Percentiles rank a stretch among this genome's conserved stretches.
These are phyloP conservation scores for Recurvomyces mirabilis DNA, from an alignment of 495 filamentous ascomycete genomes.

Conservation along the genomic window DNA sequence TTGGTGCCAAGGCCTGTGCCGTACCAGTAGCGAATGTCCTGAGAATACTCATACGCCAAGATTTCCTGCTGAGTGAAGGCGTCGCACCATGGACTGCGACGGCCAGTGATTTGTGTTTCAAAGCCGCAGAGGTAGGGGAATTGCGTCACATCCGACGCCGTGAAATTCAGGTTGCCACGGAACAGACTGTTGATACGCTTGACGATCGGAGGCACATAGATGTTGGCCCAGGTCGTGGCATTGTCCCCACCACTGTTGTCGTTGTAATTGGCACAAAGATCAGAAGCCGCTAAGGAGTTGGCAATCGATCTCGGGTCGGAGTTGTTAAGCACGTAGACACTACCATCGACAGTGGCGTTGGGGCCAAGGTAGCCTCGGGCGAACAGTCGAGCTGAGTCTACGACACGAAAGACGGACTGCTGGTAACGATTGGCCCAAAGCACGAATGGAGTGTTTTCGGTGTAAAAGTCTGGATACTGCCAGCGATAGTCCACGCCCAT, in stretches of 20 bases:
- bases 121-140: constrained; percentile 53
- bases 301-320: constrained; percentile 35
- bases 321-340: constrained; percentile 41
- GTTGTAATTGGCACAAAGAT: constrained; percentile 42
- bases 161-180: constrained; percentile 39
- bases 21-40: constrained; percentile 51
- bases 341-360: constrained; percentile 34
- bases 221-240: constrained; percentile 30
- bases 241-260: constrained; percentile 33
- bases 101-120: constrained; percentile 47
- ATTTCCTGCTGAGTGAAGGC: constrained; percentile 44
- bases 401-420: constrained; percentile 30
- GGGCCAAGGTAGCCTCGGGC: constrained; percentile 42
- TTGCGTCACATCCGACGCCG: constrained; percentile 37
- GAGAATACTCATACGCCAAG: constrained; percentile 45
- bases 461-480: constrained; percentile 45
- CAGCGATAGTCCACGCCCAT: constrained; percentile 27
- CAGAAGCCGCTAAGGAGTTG: constrained; percentile 45
- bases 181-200: constrained; percentile 40
- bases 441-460: constrained; percentile 41
- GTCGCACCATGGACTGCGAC: constrained; percentile 42
- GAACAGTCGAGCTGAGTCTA: constrained; percentile 44
- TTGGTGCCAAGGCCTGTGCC: constrained; percentile 42
- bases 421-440: constrained; percentile 48
- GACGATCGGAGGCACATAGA: constrained; percentile 41